Conservation (phyloP, 129 eudicot species). For the Chrysanthemum makinoi region DNA sequence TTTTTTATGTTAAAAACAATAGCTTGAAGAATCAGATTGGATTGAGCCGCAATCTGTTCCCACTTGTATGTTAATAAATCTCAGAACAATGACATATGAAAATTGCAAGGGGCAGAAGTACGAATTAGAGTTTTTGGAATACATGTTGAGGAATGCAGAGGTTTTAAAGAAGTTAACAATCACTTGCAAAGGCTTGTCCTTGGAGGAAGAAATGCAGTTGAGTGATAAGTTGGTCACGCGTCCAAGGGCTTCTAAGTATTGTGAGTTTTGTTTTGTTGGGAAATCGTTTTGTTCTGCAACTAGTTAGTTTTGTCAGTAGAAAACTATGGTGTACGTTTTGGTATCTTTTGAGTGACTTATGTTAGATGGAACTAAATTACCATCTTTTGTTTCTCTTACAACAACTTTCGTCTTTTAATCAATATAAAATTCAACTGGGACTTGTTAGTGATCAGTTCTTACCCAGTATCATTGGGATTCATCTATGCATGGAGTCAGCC, state of each 20-base stretch:
- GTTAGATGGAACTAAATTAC: too few relatives aligned
- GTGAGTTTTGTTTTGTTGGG: constrained; percentile 8
- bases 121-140: constrained; percentile 3
- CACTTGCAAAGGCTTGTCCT: background rate
- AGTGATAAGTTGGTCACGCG: constrained; percentile 3
- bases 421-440: too few relatives aligned
- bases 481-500: too few relatives aligned
- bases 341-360: too few relatives aligned
- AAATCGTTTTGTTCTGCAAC: background rate
- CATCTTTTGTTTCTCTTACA: too few relatives aligned
- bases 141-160: constrained; percentile 23
- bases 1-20: constrained; percentile 6
- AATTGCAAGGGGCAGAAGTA: background rate
- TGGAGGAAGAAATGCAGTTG: constrained; percentile 3
- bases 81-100: constrained; percentile 12
- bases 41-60: constrained; percentile 14
- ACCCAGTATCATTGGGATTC: too few relatives aligned
- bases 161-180: constrained; percentile 7
- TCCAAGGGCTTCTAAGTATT: constrained; percentile 15
- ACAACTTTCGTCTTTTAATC: too few relatives aligned
- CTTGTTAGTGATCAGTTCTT: too few relatives aligned
- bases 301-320: background rate
- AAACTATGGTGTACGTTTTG: too few relatives aligned
- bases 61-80: constrained; percentile 4
- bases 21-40: constrained; percentile 12